Evolutionary conservation across 2,329 filamentous ascomycete genomes (phyloP).

Genomic region (Phyllosticta citrichinensis): DNA sequence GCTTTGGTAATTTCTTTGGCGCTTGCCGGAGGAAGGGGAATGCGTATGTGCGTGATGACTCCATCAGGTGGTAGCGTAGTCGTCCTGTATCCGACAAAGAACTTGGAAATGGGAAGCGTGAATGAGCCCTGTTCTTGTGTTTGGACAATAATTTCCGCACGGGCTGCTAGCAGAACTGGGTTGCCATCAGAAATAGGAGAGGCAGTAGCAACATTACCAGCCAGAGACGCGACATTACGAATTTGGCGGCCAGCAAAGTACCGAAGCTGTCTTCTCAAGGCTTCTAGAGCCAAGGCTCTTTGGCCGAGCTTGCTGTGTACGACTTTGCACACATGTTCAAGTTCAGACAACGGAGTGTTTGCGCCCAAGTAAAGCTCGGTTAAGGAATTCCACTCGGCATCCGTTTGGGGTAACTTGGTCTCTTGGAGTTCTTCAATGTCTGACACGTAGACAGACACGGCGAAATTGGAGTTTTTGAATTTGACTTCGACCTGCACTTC

Average conservation of each 20-base stretch:
- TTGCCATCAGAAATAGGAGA: slow-evolving; percentile 94
- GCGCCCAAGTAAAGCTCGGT: slow-evolving; percentile 65
- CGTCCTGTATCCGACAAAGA: slow-evolving; percentile 81
- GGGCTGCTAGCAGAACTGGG: slow-evolving; percentile 77
- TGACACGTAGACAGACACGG: slow-evolving; percentile 79
- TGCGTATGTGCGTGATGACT: slow-evolving; percentile 70
- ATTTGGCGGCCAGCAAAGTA: slow-evolving; percentile 94
- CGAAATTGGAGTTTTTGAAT: slow-evolving; percentile 88
- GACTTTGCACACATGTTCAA: slow-evolving; percentile 71
- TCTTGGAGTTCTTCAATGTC: slow-evolving; percentile 79
- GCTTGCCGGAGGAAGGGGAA: slow-evolving; percentile 56
- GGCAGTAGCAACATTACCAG: slow-evolving; percentile 84
- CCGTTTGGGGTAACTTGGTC: slow-evolving; percentile 30
- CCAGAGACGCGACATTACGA: slow-evolving; percentile 86
- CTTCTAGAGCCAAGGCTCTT: slow-evolving; percentile 30
- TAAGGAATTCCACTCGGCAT: slow-evolving; percentile 19
- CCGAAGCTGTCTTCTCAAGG: slow-evolving; percentile 85
- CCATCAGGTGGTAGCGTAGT: slow-evolving; percentile 72
- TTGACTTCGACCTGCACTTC: slow-evolving; percentile 97
- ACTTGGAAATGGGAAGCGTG: slow-evolving; percentile 60
- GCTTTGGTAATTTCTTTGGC: slow-evolving; percentile 73
- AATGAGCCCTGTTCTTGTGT: slow-evolving; percentile 54
- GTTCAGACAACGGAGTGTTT: slow-evolving; percentile 81
- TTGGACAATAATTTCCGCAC: slow-evolving; percentile 68
- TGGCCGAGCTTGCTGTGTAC: slow-evolving; percentile 45